These are phyloP conservation scores for Cruciata laevipes DNA, from an alignment of 257 asterid genomes.

Conservation along the genomic window DNA sequence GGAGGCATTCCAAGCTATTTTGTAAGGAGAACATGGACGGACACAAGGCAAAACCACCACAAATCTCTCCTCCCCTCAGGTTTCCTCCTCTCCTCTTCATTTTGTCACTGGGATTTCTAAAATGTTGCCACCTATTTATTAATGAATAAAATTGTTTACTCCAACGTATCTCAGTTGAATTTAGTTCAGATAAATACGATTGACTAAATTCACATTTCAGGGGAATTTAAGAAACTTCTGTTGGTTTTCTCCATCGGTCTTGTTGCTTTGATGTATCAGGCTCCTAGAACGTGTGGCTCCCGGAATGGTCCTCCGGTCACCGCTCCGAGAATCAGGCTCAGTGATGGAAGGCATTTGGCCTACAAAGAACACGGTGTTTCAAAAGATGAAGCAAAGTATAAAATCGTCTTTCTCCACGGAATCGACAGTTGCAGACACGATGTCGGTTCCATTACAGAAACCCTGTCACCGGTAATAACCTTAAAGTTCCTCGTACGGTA, in stretches of 20 bases:
- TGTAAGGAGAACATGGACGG: slow-evolving; percentile 36
- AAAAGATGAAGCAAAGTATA: slow-evolving; percentile 56
- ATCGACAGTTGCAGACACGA: slow-evolving; percentile 47
- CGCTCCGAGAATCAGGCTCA: slow-evolving; percentile 57
- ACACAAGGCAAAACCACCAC: slow-evolving; percentile 49
- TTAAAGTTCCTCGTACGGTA: background rate
- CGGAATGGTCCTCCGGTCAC: slow-evolving; percentile 60
- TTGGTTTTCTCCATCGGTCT: slow-evolving; percentile 47
- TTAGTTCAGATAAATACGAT: no score
- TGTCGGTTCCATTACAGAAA: slow-evolving; percentile 22
- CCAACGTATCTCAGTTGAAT: no score
- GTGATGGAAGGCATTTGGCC: slow-evolving; percentile 77
- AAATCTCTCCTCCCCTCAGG: slow-evolving; percentile 37
- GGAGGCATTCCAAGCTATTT: no score
- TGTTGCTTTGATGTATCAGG: slow-evolving; percentile 69
- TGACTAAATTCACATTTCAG: slow-evolving; percentile 34
- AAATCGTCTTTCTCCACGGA: slow-evolving; percentile 63
- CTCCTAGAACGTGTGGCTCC: slow-evolving; percentile 57
- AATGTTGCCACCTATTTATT: no score
- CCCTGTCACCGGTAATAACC: slow-evolving; percentile 45
- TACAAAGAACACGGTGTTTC: slow-evolving; percentile 67
- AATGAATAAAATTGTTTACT: no score
- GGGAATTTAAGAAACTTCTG: slow-evolving; percentile 45
- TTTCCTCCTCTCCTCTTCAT: slow-evolving; percentile 1
- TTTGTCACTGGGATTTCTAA: background rate